Percentiles rank a stretch among this genome's conserved stretches.
These are phyloP conservation scores for Yarrowia galli DNA, from an alignment of 1,139 yeast species.

Conservation along the genomic window DNA sequence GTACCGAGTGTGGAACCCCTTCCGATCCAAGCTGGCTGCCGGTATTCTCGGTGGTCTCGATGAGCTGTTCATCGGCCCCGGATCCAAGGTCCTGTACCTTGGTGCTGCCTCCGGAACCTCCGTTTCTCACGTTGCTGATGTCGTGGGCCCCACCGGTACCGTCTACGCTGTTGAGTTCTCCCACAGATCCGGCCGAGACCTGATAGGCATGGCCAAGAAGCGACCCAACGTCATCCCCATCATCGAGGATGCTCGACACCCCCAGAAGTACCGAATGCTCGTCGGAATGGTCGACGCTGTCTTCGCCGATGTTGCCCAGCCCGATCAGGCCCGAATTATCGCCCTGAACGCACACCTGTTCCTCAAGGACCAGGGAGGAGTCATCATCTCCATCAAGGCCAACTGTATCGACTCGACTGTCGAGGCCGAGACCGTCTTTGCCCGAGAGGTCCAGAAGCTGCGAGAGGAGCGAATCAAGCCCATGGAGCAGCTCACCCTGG, in stretches of 20 bases:
- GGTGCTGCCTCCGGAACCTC: constrained; percentile 99
- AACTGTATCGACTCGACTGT: constrained; percentile 99
- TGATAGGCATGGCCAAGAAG: constrained; percentile 99
- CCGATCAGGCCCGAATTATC: constrained; percentile 99
- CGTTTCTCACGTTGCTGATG: constrained; percentile 96
- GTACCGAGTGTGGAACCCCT: constrained; percentile 99
- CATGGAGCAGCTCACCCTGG: constrained; percentile 95
- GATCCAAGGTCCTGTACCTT: constrained; percentile 93
- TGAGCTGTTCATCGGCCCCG: constrained; percentile 96
- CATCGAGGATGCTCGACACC: constrained; percentile 99
- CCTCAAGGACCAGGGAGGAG: constrained; percentile 98
- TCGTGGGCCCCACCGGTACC: constrained; percentile 98
- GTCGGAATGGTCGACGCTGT: constrained; percentile 98
- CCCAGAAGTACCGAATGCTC: constrained; percentile 98
- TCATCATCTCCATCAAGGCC: constrained; percentile 97
- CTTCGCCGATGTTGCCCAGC: constrained; percentile 99
- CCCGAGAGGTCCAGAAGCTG: constrained; percentile 98
- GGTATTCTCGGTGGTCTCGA: constrained; percentile 99
- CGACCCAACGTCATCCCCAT: constrained; percentile 99
- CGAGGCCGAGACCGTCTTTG: constrained; percentile 98
- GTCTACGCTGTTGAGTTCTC: constrained; percentile 99
- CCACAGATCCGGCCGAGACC: constrained; percentile 99
- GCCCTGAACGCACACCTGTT: constrained; percentile 97
- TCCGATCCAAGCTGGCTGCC: constrained; percentile 99
- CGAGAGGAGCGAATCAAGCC: constrained; percentile 99